phyloP scores from a whole-genome alignment of 441 rosid genomes.

The Lepidium campestre region DNA sequence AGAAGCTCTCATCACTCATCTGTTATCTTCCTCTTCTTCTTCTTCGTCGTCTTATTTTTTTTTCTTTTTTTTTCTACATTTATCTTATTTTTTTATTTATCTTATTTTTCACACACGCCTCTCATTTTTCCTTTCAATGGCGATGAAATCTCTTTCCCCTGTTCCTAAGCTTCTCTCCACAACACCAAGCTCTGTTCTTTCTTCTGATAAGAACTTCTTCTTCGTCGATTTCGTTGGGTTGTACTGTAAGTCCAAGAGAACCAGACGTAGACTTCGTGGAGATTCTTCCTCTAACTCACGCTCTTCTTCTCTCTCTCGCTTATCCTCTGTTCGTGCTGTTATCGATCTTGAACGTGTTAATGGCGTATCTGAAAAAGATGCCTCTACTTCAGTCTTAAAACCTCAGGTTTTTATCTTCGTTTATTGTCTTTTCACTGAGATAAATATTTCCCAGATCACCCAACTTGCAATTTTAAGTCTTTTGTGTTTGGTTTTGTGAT shows the following conservation, averaged over 20 bases:
- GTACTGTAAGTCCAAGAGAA: conserved; percentile 45
- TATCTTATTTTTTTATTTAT: conserved; percentile 8
- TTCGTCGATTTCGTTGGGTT: conserved; percentile 75
- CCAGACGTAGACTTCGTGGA: conserved; percentile 50
- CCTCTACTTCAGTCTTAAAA: conserved; percentile 30
- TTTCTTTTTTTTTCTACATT: not conserved
- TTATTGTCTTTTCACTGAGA: not conserved
- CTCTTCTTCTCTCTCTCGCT: conserved; percentile 17
- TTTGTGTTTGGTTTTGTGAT: not conserved
- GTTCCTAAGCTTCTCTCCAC: conserved; percentile 45
- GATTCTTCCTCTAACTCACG: conserved; percentile 23
- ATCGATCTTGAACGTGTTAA: conserved; percentile 37
- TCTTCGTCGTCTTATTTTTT: conserved; percentile 2
- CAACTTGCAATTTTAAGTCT: not conserved
- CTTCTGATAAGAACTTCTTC: conserved; percentile 34
- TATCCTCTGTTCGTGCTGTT: conserved; percentile 39
- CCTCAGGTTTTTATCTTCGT: conserved; percentile 32
- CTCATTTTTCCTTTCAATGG: conserved; percentile 34
- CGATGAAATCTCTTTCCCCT: conserved; percentile 58
- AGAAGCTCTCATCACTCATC: conserved; percentile 37
- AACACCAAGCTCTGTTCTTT: conserved; percentile 43
- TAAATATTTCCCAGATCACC: not conserved
- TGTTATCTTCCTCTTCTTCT: conserved; percentile 31
- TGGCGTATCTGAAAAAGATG: conserved; percentile 6
- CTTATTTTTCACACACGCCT: conserved; percentile 18